A percentile compares a stretch with the other conserved stretches of the same genome.
Evolutionary conservation across 305 asterid genomes (phyloP).

Genomic region (Solanum hybrid): DNA sequence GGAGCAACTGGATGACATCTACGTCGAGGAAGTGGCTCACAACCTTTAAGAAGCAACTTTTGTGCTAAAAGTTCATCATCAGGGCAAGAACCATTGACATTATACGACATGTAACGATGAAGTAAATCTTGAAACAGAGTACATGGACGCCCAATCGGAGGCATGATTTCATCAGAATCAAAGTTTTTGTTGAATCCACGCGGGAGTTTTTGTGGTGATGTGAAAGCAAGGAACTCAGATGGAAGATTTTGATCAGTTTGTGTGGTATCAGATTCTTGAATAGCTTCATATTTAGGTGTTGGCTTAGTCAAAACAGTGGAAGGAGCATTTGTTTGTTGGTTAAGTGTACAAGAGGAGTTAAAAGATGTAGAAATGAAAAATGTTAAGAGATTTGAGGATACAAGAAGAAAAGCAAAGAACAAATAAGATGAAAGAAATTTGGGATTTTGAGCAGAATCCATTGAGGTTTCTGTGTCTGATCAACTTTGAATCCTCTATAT

Average conservation of each 20-base stretch:
- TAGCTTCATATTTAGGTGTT: neutral
- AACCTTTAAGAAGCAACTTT: conserved; percentile 44
- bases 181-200: conserved; percentile 42
- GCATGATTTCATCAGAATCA: conserved; percentile 37
- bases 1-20: conserved; percentile 28
- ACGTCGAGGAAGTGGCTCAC: conserved; percentile 54
- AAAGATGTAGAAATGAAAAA: conserved; percentile 34
- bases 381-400: conserved; percentile 47
- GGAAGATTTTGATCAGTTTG: conserved; percentile 19
- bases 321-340: neutral
- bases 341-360: conserved; percentile 25
- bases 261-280: neutral
- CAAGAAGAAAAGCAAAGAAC: conserved; percentile 25
- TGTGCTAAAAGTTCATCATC: conserved; percentile 42
- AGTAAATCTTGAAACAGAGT: conserved; percentile 28
- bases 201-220: conserved; percentile 47
- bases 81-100: conserved; percentile 52
- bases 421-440: conserved; percentile 16
- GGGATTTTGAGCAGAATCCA: conserved; percentile 14
- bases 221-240: conserved; percentile 42
- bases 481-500: neutral
- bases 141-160: conserved; percentile 47
- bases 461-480: neutral
- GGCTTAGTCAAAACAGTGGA: neutral
- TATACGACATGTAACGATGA: conserved; percentile 41